Conservation (phyloP, 1,139 yeast species). For the Kurtzmaniella quercitrusa region DNA sequence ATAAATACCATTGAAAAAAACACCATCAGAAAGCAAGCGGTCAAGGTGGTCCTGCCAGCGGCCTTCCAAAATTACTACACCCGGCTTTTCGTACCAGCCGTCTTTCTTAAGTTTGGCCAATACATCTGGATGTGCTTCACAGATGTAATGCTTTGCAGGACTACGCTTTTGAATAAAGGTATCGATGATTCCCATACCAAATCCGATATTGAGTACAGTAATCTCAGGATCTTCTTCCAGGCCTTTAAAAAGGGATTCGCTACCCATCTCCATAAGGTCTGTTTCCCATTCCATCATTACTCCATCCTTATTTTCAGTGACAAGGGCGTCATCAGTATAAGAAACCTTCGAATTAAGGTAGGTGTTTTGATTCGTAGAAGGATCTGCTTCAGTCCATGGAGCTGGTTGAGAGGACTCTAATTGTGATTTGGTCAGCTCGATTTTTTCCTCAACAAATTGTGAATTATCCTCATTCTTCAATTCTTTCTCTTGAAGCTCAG, state of each 20-base stretch:
- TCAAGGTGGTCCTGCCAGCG: constrained; percentile 88
- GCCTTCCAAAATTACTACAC: constrained; percentile 76
- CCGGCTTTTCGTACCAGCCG: constrained; percentile 80
- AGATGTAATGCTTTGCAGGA: constrained; percentile 77
- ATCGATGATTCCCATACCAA: constrained; percentile 96
- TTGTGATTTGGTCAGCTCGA: neutral
- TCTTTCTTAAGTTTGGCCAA: constrained; percentile 59
- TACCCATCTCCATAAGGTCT: constrained; percentile 74
- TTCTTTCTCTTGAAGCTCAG: constrained; percentile 1
- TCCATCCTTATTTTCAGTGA: constrained; percentile 79
- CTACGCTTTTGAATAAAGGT: constrained; percentile 55
- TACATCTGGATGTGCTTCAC: constrained; percentile 96
- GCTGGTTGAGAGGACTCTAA: constrained; percentile 2
- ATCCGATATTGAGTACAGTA: constrained; percentile 77
- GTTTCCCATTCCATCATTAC: constrained; percentile 99
- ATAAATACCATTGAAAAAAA: constrained; percentile 84
- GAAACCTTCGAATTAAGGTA: constrained; percentile 65
- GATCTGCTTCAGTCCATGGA: constrained; percentile 34
- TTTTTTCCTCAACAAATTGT: too few relatives aligned
- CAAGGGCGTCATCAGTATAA: constrained; percentile 66
- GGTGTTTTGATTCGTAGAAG: constrained; percentile 61
- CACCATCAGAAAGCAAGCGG: constrained; percentile 58
- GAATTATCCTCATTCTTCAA: constrained; percentile 5
- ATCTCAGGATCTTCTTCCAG: constrained; percentile 31
- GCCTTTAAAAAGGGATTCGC: constrained; percentile 58